phyloP scores from a whole-genome alignment of 768 basidiomycete species.

The Pulveroboletus sp. region DNA sequence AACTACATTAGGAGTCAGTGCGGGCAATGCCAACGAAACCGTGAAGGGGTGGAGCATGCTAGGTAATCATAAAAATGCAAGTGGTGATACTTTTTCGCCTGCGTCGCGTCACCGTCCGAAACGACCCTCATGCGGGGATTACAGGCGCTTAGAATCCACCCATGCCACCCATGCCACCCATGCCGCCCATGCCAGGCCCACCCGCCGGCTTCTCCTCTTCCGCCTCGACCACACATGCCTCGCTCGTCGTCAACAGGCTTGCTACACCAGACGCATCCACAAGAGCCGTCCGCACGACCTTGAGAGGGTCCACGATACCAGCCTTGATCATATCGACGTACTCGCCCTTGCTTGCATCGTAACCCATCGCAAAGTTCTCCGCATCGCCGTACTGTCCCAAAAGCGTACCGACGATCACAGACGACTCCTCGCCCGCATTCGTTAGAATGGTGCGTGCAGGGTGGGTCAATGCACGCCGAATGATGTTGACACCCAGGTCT shows the following conservation, averaged over 20 bases:
- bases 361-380: conserved; percentile 84
- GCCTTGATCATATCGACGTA: conserved; percentile 92
- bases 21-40: conserved; percentile 5
- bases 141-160: conserved; percentile 39
- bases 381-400: conserved; percentile 60
- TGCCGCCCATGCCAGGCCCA: conserved; percentile 56
- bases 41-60: background rate
- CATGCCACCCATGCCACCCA: conserved; percentile 59
- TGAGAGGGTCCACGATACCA: conserved; percentile 94
- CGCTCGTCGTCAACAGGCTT: conserved; percentile 86
- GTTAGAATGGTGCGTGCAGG: conserved; percentile 85
- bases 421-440: conserved; percentile 93
- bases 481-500: conserved; percentile 90
- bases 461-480: conserved; percentile 77
- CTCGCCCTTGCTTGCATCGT: conserved; percentile 88
- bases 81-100: conserved; percentile 5
- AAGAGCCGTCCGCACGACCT: conserved; percentile 91
- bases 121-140: background rate
- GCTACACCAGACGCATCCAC: conserved; percentile 95
- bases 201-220: conserved; percentile 69
- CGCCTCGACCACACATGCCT: conserved; percentile 88
- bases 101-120: background rate
- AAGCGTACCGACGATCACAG: conserved; percentile 88
- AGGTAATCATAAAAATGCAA: conserved; percentile 14
- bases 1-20: conserved; percentile 15